phyloP scores from a whole-genome alignment of 2,329 filamentous ascomycete species.

The Scorias spongiosa region DNA sequence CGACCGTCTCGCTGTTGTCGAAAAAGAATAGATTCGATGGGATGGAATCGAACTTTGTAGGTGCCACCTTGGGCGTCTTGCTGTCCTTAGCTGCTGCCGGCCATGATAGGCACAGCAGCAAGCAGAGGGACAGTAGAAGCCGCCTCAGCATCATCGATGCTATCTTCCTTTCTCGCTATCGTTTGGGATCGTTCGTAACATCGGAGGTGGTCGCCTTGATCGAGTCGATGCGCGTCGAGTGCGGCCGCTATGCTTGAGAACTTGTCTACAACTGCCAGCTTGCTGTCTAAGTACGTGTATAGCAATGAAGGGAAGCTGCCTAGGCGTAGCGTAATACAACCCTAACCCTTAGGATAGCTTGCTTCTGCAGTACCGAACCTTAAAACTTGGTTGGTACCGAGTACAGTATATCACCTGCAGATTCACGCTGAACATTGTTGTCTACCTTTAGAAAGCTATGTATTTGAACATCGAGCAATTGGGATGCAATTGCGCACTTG shows the following conservation, averaged over 20 bases:
- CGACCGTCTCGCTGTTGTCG: slow-evolving; percentile 66
- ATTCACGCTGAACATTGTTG: too few relatives aligned
- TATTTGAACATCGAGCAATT: too few relatives aligned
- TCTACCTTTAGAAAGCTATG: too few relatives aligned
- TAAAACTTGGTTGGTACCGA: too few relatives aligned
- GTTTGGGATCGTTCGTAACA: neutral
- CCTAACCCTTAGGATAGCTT: too few relatives aligned
- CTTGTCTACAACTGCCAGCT: neutral
- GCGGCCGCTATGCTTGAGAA: neutral
- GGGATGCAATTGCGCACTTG: too few relatives aligned
- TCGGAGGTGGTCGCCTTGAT: neutral
- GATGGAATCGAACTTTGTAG: slow-evolving; percentile 48
- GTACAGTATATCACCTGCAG: too few relatives aligned
- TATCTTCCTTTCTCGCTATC: neutral
- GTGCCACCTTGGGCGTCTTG: slow-evolving; percentile 28
- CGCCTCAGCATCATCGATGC: neutral
- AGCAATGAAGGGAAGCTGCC: too few relatives aligned
- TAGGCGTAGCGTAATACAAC: too few relatives aligned
- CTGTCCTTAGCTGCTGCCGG: neutral
- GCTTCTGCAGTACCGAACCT: too few relatives aligned
- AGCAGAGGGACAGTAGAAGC: neutral
- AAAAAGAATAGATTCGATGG: slow-evolving; percentile 74
- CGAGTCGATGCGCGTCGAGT: neutral
- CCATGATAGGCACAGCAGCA: neutral
- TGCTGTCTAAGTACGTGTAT: neutral